Evolutionary conservation across 768 basidiomycete species (phyloP).

Genomic region (Mycena leptocephala): DNA sequence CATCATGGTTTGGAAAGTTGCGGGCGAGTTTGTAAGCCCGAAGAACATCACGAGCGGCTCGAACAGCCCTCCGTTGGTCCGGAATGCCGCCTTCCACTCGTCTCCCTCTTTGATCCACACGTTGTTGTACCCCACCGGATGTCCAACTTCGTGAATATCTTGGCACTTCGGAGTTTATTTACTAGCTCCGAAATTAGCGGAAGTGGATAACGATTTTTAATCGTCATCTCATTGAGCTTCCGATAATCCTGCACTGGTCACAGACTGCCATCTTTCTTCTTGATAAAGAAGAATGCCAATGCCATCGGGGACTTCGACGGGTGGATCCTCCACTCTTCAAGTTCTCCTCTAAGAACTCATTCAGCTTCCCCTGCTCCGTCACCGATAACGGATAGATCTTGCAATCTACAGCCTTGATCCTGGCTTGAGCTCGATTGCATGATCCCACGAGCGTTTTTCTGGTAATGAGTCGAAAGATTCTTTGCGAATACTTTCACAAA

Average conservation of each 20-base stretch:
- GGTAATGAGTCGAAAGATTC: background rate
- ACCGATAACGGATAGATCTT: constrained; percentile 54
- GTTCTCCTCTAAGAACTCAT: constrained; percentile 47
- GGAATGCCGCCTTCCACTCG: background rate
- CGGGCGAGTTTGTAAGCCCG: background rate
- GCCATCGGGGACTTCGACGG: constrained; percentile 44
- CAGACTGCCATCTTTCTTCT: constrained; percentile 44
- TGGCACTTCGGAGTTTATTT: background rate
- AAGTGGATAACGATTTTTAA: constrained; percentile 55
- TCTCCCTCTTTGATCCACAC: background rate
- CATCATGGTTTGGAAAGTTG: background rate
- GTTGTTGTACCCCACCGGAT: background rate
- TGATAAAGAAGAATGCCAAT: constrained; percentile 43
- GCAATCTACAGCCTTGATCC: constrained; percentile 46
- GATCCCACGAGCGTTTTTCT: constrained; percentile 48
- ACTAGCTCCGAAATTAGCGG: constrained; percentile 43
- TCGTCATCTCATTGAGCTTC: constrained; percentile 51
- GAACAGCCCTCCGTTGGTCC: background rate
- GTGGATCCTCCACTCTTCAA: constrained; percentile 42
- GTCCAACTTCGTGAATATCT: background rate
- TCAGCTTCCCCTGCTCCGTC: constrained; percentile 48
- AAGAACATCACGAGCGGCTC: background rate
- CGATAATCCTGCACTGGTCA: constrained; percentile 51
- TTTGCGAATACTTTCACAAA: background rate
- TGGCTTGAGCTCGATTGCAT: constrained; percentile 52